Percentiles rank a stretch among this genome's conserved stretches.
phyloP scores from a whole-genome alignment of 176 grass and related monocot genomes.

The Luzula sylvatica region DNA sequence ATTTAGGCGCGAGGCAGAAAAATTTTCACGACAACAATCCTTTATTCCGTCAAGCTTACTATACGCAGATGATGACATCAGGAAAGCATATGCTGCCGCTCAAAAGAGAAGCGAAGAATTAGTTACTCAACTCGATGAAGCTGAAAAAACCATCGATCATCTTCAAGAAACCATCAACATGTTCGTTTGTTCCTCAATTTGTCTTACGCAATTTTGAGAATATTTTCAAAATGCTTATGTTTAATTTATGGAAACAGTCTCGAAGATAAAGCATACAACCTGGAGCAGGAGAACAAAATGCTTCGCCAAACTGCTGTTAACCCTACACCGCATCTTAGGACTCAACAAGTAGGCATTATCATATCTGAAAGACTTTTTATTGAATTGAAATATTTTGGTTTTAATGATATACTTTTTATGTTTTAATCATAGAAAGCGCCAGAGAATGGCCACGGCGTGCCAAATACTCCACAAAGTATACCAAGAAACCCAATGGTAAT shows the following conservation, averaged over 20 bases:
- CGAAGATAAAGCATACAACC: conserved; percentile 51
- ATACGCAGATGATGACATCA: conserved; percentile 26
- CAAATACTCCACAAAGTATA: conserved; percentile 48
- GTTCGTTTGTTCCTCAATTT: conserved; percentile 20
- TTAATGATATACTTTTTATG: conserved; percentile 13
- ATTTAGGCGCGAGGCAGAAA: conserved; percentile 41
- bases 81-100: conserved; percentile 33
- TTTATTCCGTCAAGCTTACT: not conserved
- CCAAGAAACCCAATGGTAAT: conserved; percentile 32
- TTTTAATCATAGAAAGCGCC: conserved; percentile 48
- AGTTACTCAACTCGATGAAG: conserved; percentile 31
- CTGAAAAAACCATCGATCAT: conserved; percentile 36
- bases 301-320: conserved; percentile 58
- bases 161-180: conserved; percentile 41
- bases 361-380: not conserved
- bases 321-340: conserved; percentile 37
- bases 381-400: conserved; percentile 10
- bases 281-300: conserved; percentile 68
- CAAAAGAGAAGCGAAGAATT: conserved; percentile 41
- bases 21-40: not conserved
- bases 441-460: conserved; percentile 52
- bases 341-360: not conserved
- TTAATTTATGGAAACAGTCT: conserved; percentile 38
- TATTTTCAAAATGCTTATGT: conserved; percentile 8
- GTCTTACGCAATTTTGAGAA: conserved; percentile 8